phyloP scores from a whole-genome alignment of 2,329 filamentous ascomycete species.

The Claviceps sp. region DNA sequence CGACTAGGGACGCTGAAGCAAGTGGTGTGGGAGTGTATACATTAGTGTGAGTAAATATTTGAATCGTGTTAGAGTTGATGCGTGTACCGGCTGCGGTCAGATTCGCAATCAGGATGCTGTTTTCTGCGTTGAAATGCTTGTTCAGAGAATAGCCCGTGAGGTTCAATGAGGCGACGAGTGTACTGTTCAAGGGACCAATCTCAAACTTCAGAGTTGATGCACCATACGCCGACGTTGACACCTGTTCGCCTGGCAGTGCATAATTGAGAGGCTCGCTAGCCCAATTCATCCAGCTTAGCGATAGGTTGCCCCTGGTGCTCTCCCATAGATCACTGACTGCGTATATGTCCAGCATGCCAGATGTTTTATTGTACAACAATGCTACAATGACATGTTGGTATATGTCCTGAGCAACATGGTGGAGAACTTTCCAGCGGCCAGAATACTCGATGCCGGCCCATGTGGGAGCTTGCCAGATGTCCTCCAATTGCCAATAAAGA shows the following conservation, averaged over 20 bases:
- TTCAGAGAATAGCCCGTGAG: neutral
- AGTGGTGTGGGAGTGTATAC: slow-evolving; percentile 3
- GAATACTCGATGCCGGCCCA: slow-evolving; percentile 52
- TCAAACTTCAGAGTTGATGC: neutral
- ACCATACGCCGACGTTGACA: neutral
- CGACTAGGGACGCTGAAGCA: neutral
- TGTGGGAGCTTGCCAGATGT: slow-evolving; percentile 50
- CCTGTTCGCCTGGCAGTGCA: neutral
- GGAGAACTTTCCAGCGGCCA: slow-evolving; percentile 49
- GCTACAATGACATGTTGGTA: slow-evolving; percentile 47
- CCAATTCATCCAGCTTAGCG: slow-evolving; percentile 4
- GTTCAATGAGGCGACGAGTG: slow-evolving; percentile 4
- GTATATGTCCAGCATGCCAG: slow-evolving; percentile 34
- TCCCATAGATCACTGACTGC: slow-evolving; percentile 6
- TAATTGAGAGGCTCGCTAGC: slow-evolving; percentile 1
- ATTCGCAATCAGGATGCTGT: slow-evolving; percentile 2
- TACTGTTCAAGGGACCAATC: slow-evolving; percentile 5
- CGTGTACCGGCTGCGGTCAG: slow-evolving; percentile 1
- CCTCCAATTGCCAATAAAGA: slow-evolving; percentile 53
- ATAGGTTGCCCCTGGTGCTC: neutral
- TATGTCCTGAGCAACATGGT: slow-evolving; percentile 43
- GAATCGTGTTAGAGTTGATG: slow-evolving; percentile 2
- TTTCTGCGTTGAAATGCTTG: neutral
- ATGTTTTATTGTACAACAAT: slow-evolving; percentile 38
- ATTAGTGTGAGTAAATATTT: slow-evolving; percentile 1